phyloP scores from a whole-genome alignment of 2,329 filamentous ascomycete species.

The Aureobasidium pullulans region DNA sequence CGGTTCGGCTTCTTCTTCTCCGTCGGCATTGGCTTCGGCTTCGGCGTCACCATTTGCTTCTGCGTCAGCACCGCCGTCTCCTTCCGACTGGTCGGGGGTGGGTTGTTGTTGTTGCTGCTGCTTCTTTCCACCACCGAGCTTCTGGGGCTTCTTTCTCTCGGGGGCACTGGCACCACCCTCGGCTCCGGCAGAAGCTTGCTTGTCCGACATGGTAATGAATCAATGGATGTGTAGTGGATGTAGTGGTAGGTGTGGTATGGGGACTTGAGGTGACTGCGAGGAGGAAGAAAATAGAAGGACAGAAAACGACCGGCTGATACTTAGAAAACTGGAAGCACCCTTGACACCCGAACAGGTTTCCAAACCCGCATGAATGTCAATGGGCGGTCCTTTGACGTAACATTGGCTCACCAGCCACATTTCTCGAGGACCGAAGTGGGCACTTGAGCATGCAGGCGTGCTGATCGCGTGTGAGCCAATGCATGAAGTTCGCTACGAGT shows the following conservation, averaged over 20 bases:
- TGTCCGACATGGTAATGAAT: constrained; percentile 18
- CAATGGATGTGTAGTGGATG: constrained; percentile 18
- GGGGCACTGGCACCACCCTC: constrained; percentile 14
- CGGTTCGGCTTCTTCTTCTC: constrained; percentile 34
- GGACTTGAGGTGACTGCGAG: neutral
- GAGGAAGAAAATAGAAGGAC: neutral
- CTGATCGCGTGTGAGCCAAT: constrained; percentile 8
- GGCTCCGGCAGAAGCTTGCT: constrained; percentile 18
- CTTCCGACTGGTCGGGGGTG: constrained; percentile 38
- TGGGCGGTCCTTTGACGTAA: constrained; percentile 13
- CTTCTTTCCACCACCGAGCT: constrained; percentile 38
- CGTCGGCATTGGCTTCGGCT: constrained; percentile 32
- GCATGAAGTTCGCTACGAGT: neutral
- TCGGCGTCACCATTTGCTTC: constrained; percentile 26
- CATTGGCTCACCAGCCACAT: constrained; percentile 14
- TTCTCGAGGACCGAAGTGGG: constrained; percentile 10
- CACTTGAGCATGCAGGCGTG: constrained; percentile 9
- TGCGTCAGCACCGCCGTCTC: constrained; percentile 25
- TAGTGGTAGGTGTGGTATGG: neutral
- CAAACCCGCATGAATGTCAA: constrained; percentile 8
- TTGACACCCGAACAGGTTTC: constrained; percentile 13
- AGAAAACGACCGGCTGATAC: constrained; percentile 9
- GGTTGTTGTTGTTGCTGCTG: constrained; percentile 40
- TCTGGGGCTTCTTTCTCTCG: constrained; percentile 41
- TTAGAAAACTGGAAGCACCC: constrained; percentile 5